These are phyloP conservation scores for Mycena kentingensis DNA, from an alignment of 768 basidiomycete species.

Conservation along the genomic window DNA sequence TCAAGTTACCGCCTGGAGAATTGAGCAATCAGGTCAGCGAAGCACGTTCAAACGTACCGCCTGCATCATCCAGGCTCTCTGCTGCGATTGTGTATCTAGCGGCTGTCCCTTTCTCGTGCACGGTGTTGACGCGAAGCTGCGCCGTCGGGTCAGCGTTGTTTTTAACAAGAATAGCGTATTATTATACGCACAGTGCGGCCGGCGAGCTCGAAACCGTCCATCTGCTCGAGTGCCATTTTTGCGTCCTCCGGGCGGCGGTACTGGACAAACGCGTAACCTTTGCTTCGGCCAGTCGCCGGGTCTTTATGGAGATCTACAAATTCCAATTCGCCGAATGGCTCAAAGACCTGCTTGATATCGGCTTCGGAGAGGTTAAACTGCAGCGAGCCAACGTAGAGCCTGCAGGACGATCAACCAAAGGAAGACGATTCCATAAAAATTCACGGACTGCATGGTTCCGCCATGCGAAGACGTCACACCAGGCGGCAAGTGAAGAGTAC, in stretches of 20 bases:
- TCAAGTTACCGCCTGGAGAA: slow-evolving; percentile 98
- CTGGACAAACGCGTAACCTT: slow-evolving; percentile 98
- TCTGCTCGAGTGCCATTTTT: slow-evolving; percentile 95
- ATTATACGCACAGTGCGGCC: slow-evolving; percentile 81
- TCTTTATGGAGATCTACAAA: slow-evolving; percentile 98
- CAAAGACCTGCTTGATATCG: slow-evolving; percentile 98
- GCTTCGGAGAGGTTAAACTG: slow-evolving; percentile 97
- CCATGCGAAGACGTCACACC: slow-evolving; percentile 79
- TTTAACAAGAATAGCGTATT: too few relatives aligned
- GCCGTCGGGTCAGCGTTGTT: too few relatives aligned
- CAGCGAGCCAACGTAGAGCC: slow-evolving; percentile 94
- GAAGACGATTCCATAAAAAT: not conserved
- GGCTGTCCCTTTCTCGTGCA: slow-evolving; percentile 81
- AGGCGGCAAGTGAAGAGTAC: slow-evolving; percentile 80
- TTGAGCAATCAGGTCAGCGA: slow-evolving; percentile 18
- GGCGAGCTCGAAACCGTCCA: slow-evolving; percentile 98
- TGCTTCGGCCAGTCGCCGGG: slow-evolving; percentile 91
- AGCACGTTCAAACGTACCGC: slow-evolving; percentile 54
- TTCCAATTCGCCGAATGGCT: slow-evolving; percentile 97
- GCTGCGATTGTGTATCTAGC: slow-evolving; percentile 72
- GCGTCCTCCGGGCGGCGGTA: slow-evolving; percentile 93
- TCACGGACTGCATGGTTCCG: slow-evolving; percentile 76
- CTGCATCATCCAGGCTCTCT: slow-evolving; percentile 86
- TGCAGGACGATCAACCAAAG: slow-evolving; percentile 34
- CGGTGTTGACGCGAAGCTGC: slow-evolving; percentile 87